Base-by-base conservation (phyloP, 2,329 filamentous ascomycete genomes). In the Trichoderma harzianum region DNA sequence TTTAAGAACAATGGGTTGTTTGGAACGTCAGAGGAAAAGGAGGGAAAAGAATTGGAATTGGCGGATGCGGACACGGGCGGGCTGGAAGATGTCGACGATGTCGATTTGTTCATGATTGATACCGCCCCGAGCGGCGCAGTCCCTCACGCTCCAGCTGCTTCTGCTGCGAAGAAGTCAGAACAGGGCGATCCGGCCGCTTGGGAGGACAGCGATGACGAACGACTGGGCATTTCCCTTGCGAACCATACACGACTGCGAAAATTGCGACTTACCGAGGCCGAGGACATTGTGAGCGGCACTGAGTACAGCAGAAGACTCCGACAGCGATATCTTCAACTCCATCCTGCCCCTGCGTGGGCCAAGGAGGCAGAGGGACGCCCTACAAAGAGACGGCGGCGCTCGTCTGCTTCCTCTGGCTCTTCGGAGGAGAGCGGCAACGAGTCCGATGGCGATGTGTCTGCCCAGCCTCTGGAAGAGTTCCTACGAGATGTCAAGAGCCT, bases 201-300 rank as follows among this genome's bases (percentile, higher is more conserved):
- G 96, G 90, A 95, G 76, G 96, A 99, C 80, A 98, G 95, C 81
- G 96, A 99, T 77, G 96, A 99, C 78, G 96, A 98, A 78, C 89
- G 93, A 69, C 84, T 98, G 74, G 89, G 90, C 7, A 87, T 99
- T 63, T 98, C 95, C 16, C 86, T 99, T 51, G 92, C 93, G 4
- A 88, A 89, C 30, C 90, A 91, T 58, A 88, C 90, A 62, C 88
- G 93, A 74, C 81, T 98, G 78, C 89, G 95, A 75, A 98, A 98
- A 82, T 85, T 99, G 74, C 89, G 96, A 73, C 85, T 90, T 65
- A 91, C 90, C 2, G 94, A 95, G 78, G 89, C 88, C 1, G 96
- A 99, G 78, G 96, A 99, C 80, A 80, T 97, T 12, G 89, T 99
- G 74, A 93, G 85, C 76, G 96, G 96, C 62, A 91, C 89, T 73